A percentile compares a stretch with the other conserved stretches of the same genome.
phyloP scores from a whole-genome alignment of 2,329 filamentous ascomycete genomes.

The Talaromyces amestolkiae region DNA sequence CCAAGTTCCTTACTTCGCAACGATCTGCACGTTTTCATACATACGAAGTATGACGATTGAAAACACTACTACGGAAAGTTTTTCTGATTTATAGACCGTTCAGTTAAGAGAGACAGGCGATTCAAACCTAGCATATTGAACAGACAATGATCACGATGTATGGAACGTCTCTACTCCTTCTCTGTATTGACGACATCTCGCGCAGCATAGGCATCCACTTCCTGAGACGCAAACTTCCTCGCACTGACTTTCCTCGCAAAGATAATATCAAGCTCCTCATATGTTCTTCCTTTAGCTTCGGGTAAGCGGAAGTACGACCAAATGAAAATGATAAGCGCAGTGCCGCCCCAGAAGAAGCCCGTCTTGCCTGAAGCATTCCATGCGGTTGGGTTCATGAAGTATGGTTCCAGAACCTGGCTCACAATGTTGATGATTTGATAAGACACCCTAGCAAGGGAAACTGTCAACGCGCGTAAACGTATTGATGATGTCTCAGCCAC shows the following conservation, averaged over 20 bases:
- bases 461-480: conserved; percentile 47
- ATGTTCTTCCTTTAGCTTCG: conserved; percentile 40
- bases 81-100: background rate
- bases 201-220: conserved; percentile 56
- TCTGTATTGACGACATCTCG: conserved; percentile 20
- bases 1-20: background rate
- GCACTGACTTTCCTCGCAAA: conserved; percentile 68
- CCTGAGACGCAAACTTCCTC: conserved; percentile 65
- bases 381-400: conserved; percentile 39
- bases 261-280: conserved; percentile 42
- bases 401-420: conserved; percentile 42
- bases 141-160: background rate
- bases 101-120: no score
- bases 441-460: conserved; percentile 38
- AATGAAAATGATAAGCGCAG: conserved; percentile 19
- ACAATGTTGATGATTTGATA: conserved; percentile 42
- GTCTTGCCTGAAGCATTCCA: conserved; percentile 30
- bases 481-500: conserved; percentile 49
- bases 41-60: background rate
- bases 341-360: conserved; percentile 30
- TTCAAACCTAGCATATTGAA: background rate
- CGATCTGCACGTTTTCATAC: background rate
- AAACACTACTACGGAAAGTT: background rate
- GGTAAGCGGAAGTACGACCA: conserved; percentile 19
- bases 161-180: conserved; percentile 1